Conservation (phyloP, 345 rosid genomes). For the Hypericum androsaemum region DNA sequence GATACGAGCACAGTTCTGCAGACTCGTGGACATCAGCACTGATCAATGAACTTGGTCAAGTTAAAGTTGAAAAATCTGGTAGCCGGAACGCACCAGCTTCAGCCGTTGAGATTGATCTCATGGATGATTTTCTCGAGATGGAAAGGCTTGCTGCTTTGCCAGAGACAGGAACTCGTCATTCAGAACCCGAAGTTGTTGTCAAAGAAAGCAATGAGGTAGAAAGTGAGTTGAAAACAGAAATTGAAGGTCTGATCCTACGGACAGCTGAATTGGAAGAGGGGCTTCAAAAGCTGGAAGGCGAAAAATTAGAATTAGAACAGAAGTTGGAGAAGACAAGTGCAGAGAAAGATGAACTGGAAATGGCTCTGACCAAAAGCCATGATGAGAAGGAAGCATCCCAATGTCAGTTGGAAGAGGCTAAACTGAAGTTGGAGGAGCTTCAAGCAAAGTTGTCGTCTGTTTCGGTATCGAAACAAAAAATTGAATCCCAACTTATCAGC, state of each 20-base stretch:
- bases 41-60: slow-evolving; percentile 36
- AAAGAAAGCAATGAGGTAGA: slow-evolving; percentile 28
- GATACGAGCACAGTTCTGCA: slow-evolving; percentile 29
- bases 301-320: slow-evolving; percentile 33
- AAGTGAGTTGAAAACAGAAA: slow-evolving; percentile 39
- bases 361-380: slow-evolving; percentile 25
- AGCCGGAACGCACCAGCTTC: slow-evolving; percentile 27
- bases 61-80: slow-evolving; percentile 34
- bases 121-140: slow-evolving; percentile 98
- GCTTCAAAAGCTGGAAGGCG: slow-evolving; percentile 13
- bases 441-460: slow-evolving; percentile 32
- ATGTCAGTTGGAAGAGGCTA: slow-evolving; percentile 40
- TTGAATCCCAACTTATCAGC: slow-evolving; percentile 45
- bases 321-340: slow-evolving; percentile 28
- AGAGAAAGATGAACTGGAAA: slow-evolving; percentile 46
- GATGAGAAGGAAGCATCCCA: slow-evolving; percentile 24
- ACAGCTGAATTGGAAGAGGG: slow-evolving; percentile 30
- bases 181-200: slow-evolving; percentile 26
- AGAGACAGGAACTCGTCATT: slow-evolving; percentile 22
- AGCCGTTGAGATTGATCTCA: slow-evolving; percentile 52
- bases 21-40: slow-evolving; percentile 50
- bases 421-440: slow-evolving; percentile 39
- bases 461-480: slow-evolving; percentile 36
- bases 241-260: slow-evolving; percentile 28
- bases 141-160: slow-evolving; percentile 76